Percentiles rank a stretch among this genome's conserved stretches.
Conservation (phyloP, 148 eudicot genomes). For the Rhododendron molle region DNA sequence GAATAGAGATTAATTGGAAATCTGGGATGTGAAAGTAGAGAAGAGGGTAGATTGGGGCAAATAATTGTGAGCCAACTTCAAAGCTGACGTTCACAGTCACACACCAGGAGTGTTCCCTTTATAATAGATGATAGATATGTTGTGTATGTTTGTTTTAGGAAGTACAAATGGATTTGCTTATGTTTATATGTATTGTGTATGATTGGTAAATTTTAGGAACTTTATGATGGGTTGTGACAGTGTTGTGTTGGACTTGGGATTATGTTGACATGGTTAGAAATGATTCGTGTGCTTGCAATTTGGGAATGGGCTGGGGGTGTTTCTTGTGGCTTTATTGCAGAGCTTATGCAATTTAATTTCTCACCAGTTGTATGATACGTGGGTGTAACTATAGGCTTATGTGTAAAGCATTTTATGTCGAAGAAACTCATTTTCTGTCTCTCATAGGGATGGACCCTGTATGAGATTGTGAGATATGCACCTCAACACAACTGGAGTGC, state of each 20-base stretch:
- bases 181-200: neutral
- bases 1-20: too few species aligned
- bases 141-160: neutral
- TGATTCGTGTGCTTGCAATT: too few species aligned
- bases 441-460: conserved; percentile 85
- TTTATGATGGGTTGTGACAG: neutral
- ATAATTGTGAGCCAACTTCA: too few species aligned
- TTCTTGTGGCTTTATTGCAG: neutral
- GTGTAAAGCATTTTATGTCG: neutral
- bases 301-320: neutral
- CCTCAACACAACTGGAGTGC: conserved; percentile 96
- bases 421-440: conserved; percentile 16
- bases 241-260: neutral
- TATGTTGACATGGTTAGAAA: neutral
- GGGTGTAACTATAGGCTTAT: neutral
- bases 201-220: neutral
- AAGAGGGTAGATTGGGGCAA: too few species aligned
- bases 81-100: too few species aligned
- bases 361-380: neutral
- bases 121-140: neutral
- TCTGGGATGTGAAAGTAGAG: too few species aligned
- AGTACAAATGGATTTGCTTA: neutral
- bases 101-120: neutral
- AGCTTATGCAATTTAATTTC: neutral
- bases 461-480: conserved; percentile 87